A percentile compares a stretch with the other conserved stretches of the same genome.
Conservation (phyloP, 306 rosid species). For the Cucumis sativus region DNA sequence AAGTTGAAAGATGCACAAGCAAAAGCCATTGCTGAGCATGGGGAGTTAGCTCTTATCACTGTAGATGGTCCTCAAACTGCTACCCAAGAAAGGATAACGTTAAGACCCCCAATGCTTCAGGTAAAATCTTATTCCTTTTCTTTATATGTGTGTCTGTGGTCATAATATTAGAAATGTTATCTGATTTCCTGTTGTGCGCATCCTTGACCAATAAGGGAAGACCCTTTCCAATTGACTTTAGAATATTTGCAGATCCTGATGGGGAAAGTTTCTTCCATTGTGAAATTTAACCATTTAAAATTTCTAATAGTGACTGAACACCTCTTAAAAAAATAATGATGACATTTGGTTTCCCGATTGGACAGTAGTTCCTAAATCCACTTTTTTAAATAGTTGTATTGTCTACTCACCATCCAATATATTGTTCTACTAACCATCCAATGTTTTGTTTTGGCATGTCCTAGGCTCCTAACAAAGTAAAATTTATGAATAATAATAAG, state of each 20-base stretch:
- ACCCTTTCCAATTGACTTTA: background rate
- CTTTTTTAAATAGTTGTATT: background rate
- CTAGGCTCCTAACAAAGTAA: background rate
- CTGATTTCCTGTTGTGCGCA: background rate
- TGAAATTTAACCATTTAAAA: background rate
- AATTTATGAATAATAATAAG: background rate
- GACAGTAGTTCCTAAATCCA: background rate
- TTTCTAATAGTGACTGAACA: background rate
- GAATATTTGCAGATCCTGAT: background rate
- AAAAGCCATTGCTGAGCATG: slow-evolving; percentile 74
- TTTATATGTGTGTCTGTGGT: background rate
- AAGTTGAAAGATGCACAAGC: slow-evolving; percentile 60
- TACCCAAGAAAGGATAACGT: slow-evolving; percentile 59
- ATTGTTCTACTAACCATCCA: background rate
- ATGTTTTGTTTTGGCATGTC: background rate
- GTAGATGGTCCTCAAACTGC: slow-evolving; percentile 68
- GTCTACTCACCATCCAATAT: background rate
- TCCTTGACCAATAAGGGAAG: background rate
- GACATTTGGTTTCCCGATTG: background rate
- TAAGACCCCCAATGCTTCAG: slow-evolving; percentile 98
- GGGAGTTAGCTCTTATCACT: slow-evolving; percentile 75
- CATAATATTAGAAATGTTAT: background rate
- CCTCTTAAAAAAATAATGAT: background rate
- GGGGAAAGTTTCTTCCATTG: background rate
- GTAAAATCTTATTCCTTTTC: slow-evolving; percentile 22